Conservation (phyloP, 352 stramenopile species). For the Aphanomyces euteiches region DNA sequence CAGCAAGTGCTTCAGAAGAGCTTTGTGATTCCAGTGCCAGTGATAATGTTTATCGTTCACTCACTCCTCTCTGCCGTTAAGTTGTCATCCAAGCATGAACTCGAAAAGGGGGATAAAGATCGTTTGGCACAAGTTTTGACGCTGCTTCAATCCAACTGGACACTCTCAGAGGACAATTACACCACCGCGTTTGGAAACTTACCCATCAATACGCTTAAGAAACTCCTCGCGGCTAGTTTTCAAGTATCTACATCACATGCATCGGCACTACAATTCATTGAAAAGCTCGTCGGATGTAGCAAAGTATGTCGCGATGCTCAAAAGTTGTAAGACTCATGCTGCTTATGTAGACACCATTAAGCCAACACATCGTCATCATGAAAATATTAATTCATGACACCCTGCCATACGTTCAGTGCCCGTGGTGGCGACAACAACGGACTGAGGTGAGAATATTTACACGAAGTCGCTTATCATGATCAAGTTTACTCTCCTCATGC, state of each 20-base stretch:
- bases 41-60: conserved; percentile 45
- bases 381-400: conserved; percentile 9
- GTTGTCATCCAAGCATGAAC: background rate
- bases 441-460: background rate
- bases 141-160: conserved; percentile 47
- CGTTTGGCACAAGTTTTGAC: conserved; percentile 18
- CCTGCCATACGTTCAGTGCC: background rate
- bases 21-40: conserved; percentile 15
- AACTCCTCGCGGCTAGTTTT: conserved; percentile 17
- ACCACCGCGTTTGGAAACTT: conserved; percentile 36
- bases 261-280: conserved; percentile 9
- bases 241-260: background rate
- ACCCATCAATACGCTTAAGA: conserved; percentile 37
- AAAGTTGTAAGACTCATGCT: no score
- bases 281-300: conserved; percentile 1
- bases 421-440: background rate
- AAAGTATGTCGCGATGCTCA: background rate
- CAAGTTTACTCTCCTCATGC: conserved; percentile 3
- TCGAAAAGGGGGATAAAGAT: conserved; percentile 15
- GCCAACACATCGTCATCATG: background rate
- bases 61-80: conserved; percentile 47
- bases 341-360: background rate
- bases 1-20: conserved; percentile 53
- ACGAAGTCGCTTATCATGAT: background rate
- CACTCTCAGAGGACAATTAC: conserved; percentile 36